Base-by-base conservation (phyloP, 768 basidiomycete species). In the Vishniacozyma victoriae region DNA sequence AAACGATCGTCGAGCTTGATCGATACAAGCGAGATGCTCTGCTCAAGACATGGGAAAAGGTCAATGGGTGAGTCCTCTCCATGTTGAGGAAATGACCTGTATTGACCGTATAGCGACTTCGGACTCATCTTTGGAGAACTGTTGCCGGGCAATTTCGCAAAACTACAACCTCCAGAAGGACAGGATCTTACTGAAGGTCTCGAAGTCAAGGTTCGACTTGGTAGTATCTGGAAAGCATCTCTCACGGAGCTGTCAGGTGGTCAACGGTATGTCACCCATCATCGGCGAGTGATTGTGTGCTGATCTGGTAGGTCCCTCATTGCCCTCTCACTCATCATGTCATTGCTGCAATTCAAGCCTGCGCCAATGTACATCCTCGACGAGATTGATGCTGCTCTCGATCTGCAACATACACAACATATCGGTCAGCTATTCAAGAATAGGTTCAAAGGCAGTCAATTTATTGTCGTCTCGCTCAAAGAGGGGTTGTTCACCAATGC, bases 351-450 rank as follows among this genome's bases (percentile, higher is more conserved):
- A 70, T 96, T 96, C 79, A 96, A 96, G 67, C 92, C 93, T 6
- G 92, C 93, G 14, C 93, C 91, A 2, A 91, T 97, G 89, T 97
- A 97, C 72, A 99, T 99, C 67, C 80, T 99, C 7, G 95, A 99
- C 74, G 95, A 99, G 73, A 93, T 99, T 55, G 95, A 97, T 71
- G 92, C 95, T 0, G 93, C 93, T 6, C 79, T 97, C 22, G 95
- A 99, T 73, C 76, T 97, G 12, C 92, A 89, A 23, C 63, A 62
- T 46, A 62, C 75, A 1, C 91, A 97, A 63, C 89, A 99, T 72
- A 96, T 99, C 51, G 95, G 93, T 24, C 88, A 90, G 57, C 80
- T 97, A n/a, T 97, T 99, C 81, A 80, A 86, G 35, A 93, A 85
- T 40, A 82, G 95, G 15, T 99, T 99, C 80, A 92, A 90, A 74